A percentile compares a stretch with the other conserved stretches of the same genome.
These are phyloP conservation scores for Aurantiochytrium sp. DNA, from an alignment of 108 stramenopile species.

Conservation along the genomic window DNA sequence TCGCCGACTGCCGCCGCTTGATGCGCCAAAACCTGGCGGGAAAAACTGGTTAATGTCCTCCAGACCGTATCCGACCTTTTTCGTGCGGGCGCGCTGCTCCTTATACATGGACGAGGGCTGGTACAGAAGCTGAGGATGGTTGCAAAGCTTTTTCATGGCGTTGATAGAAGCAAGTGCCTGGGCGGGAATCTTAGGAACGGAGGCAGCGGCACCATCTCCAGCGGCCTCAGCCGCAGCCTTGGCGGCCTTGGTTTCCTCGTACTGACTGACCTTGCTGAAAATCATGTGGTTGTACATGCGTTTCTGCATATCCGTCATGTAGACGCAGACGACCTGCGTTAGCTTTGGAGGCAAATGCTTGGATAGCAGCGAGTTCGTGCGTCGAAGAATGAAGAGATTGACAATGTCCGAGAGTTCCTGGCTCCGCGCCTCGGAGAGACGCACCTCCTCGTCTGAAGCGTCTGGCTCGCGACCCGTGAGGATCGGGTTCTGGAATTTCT, in stretches of 20 bases:
- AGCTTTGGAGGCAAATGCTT: conserved; percentile 95
- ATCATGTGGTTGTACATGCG: conserved; percentile 84
- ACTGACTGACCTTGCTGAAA: conserved; percentile 58
- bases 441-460: conserved; percentile 74
- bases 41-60: neutral
- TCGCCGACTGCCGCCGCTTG: neutral
- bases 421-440: conserved; percentile 70
- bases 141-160: conserved; percentile 14
- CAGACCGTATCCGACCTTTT: neutral
- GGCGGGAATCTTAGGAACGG: neutral
- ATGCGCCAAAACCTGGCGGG: neutral
- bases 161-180: neutral
- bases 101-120: neutral
- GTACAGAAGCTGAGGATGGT: neutral
- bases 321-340: conserved; percentile 94
- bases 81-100: neutral
- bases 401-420: conserved; percentile 77
- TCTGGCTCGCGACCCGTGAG: conserved; percentile 88
- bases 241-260: conserved; percentile 55
- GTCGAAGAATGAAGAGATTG: conserved; percentile 88
- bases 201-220: conserved; percentile 45
- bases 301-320: conserved; percentile 83
- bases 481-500: conserved; percentile 68
- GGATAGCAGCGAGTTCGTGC: conserved; percentile 92
- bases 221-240: conserved; percentile 64